Conservation (phyloP, 139 green algal genomes). For the Closterium sp. region DNA sequence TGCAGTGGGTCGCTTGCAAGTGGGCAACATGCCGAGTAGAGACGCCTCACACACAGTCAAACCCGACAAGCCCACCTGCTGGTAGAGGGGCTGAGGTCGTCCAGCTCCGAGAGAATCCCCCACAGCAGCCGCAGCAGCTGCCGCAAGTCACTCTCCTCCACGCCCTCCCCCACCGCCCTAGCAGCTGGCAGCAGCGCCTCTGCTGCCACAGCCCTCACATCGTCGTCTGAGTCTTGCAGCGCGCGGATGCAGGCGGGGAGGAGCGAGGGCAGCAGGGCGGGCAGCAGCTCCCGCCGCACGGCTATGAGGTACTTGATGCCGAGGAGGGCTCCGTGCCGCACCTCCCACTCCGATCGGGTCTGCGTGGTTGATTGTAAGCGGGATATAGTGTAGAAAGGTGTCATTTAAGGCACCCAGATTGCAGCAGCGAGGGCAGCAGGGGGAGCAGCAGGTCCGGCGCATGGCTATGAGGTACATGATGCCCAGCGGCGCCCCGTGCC, state of each 20-base stretch:
- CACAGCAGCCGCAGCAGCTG: conserved; percentile 64
- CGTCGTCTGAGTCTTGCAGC: conserved; percentile 80
- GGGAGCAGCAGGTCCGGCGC: conserved; percentile 26
- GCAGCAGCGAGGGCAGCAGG: conserved; percentile 68
- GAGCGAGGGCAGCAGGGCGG: conserved; percentile 60
- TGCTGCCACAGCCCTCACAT: conserved; percentile 87
- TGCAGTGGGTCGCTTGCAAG: no score
- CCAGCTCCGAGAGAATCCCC: conserved; percentile 72
- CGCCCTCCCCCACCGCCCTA: conserved; percentile 49
- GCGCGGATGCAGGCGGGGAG: conserved; percentile 64
- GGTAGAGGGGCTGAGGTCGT: conserved; percentile 80
- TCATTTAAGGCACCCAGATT: no score
- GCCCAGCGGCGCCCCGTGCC: conserved; percentile 77
- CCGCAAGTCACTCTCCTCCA: background rate
- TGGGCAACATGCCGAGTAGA: conserved; percentile 1
- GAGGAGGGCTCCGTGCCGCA: conserved; percentile 74
- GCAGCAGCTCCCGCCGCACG: conserved; percentile 50
- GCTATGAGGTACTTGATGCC: conserved; percentile 91
- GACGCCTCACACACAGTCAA: no score
- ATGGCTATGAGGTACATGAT: conserved; percentile 88
- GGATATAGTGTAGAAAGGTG: no score
- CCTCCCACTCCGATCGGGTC: conserved; percentile 56
- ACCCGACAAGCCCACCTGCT: conserved; percentile 33
- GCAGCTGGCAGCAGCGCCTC: conserved; percentile 81
- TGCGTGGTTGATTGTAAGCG: no score